Evolutionary conservation across 495 filamentous ascomycete species (phyloP), one percentile per base, ranked within the genome.

Genomic region (Hyaloscypha hepaticicola): DNA sequence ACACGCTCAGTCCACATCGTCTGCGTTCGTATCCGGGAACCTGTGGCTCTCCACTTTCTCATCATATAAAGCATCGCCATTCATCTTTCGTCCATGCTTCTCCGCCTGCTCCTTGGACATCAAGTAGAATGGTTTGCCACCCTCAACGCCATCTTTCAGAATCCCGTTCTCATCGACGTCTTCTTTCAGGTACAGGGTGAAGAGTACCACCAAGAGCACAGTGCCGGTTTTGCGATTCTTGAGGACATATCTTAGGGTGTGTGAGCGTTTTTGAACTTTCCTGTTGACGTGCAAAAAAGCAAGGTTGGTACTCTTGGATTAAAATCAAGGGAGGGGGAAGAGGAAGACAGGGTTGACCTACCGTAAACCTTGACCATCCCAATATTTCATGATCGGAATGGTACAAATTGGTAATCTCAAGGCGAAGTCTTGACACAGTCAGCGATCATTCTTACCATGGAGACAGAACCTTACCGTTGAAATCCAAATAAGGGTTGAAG

Each of bases 401-500:
- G 80, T 82, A 61, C 93, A 91, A 0, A 92, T 91, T 5, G 94
- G 94, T 21, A 98, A 70, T 57, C 85, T 83, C 24, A 98, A 75
- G n/a, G 88, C 82, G 70, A 96, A 91, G 62, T 89, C 88, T 81
- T 67, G 64, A 60, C 14, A 33, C 5, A 57, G 28, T 55, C 28
- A 34, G 33, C 50, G 50, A 58, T 24, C n/a, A 52, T 55, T 26
- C 58, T 29, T 29, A n/a, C 48, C 26, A 21, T 16, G 21, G 24
- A 12, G 21, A 27, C 24, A 27, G 52, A 55, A 51, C 75, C 77
- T 57, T 64, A 87, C 86, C 82, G 72, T 85, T 87, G 70, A 97
- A 96, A 73, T 93, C 89, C 49, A 99, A 72, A 78, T 93, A 97
- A n/a, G 88, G 86, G 72, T 97, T 97, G 69, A 87, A 95, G 75